A percentile compares a stretch with the other conserved stretches of the same genome.
Evolutionary conservation across 1,284 basidiomycete genomes (phyloP).

Genomic region (Gomphus bonarii): DNA sequence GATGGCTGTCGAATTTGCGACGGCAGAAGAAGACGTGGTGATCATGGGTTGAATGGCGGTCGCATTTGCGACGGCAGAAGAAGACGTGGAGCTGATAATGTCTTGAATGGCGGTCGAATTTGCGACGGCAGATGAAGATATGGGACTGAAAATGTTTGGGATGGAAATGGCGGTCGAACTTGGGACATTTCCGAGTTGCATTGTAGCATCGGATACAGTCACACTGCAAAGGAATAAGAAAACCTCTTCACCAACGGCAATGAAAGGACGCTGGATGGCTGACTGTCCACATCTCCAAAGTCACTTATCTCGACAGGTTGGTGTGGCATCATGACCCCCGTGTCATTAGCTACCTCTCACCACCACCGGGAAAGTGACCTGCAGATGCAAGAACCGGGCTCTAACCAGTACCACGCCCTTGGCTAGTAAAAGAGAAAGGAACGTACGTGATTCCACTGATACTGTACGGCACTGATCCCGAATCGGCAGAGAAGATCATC

Average conservation of each 20-base stretch:
- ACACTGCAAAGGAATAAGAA: not conserved
- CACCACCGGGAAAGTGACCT: not conserved
- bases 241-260: not conserved
- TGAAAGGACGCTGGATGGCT: not conserved
- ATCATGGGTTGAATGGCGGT: not conserved
- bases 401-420: not conserved
- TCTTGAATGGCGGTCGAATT: not conserved
- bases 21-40: not conserved
- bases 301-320: not conserved
- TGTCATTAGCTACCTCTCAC: not conserved
- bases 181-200: too few relatives aligned
- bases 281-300: not conserved
- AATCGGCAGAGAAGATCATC: not conserved
- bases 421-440: not conserved
- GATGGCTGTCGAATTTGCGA: not conserved
- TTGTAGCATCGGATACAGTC: not conserved
- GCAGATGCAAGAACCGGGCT: not conserved
- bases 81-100: not conserved
- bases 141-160: not conserved
- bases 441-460: constrained; percentile 7
- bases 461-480: not conserved
- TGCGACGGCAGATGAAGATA: not conserved
- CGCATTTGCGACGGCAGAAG: too few relatives aligned
- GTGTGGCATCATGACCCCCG: not conserved
- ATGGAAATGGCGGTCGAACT: too few relatives aligned